phyloP scores from a whole-genome alignment of 1,284 basidiomycete genomes.

The Trichosporon sp. region DNA sequence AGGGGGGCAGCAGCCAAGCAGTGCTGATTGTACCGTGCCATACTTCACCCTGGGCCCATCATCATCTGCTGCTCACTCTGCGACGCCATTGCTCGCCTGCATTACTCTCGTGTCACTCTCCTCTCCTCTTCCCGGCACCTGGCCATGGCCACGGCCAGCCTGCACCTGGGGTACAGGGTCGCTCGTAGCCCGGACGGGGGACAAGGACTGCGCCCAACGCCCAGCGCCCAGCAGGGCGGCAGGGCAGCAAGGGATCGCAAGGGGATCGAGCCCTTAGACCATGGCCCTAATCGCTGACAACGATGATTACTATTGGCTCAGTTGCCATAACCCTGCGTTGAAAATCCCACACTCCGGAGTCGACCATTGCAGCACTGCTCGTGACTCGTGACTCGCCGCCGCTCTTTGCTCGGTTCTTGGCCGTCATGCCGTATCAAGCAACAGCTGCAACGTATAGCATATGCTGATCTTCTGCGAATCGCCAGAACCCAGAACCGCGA shows the following conservation, averaged over 20 bases:
- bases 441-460: not conserved
- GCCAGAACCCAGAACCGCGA: constrained; percentile 11
- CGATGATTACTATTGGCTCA: not conserved
- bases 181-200: not conserved
- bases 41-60: not conserved
- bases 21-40: constrained; percentile 7
- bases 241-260: constrained; percentile 7
- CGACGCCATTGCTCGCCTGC: not conserved
- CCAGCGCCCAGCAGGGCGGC: not conserved
- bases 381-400: not conserved
- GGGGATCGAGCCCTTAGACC: constrained; percentile 10
- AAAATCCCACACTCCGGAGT: constrained; percentile 16
- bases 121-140: not conserved
- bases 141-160: constrained; percentile 7
- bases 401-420: not conserved
- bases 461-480: not conserved
- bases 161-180: constrained; percentile 15
- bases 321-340: not conserved
- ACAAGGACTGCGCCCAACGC: not conserved
- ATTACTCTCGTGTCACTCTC: not conserved
- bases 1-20: not conserved
- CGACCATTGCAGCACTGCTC: not conserved
- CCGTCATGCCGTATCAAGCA: not conserved
- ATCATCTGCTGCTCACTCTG: constrained; percentile 5
- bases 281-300: constrained; percentile 8